Evolutionary conservation across 129 eudicot genomes (phyloP).

Genomic region (Pseudognaphalium luteoalbum): DNA sequence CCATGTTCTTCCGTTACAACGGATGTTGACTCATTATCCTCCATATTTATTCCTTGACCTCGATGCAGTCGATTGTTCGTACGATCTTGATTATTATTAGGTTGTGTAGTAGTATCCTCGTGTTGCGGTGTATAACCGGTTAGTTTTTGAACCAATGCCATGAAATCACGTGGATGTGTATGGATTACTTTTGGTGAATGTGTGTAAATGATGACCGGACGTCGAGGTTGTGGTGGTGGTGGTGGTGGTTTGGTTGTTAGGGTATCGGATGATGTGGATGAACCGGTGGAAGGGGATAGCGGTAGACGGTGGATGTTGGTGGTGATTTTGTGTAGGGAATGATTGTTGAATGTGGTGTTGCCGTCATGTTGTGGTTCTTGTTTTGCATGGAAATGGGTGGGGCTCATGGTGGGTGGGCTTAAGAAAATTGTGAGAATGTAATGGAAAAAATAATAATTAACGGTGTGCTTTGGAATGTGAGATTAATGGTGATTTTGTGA

Average conservation of each 20-base stretch:
- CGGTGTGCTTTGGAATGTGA: background rate
- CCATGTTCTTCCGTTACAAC: conserved; percentile 51
- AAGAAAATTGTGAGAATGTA: background rate
- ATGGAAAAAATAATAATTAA: background rate
- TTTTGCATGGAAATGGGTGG: conserved; percentile 37
- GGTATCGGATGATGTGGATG: conserved; percentile 26
- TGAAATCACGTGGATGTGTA: conserved; percentile 58
- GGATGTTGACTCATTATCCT: conserved; percentile 50
- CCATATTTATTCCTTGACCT: conserved; percentile 15
- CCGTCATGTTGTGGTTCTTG: conserved; percentile 31
- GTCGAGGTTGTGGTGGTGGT: conserved; percentile 31
- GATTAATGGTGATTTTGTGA: background rate
- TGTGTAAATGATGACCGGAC: conserved; percentile 61
- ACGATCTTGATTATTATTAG: conserved; percentile 3
- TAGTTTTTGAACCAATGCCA: conserved; percentile 63
- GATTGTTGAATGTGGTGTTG: conserved; percentile 12
- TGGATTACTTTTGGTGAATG: conserved; percentile 66
- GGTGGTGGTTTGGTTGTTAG: background rate
- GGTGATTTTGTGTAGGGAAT: conserved; percentile 35
- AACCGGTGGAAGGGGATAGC: conserved; percentile 28
- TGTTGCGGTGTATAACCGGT: conserved; percentile 43
- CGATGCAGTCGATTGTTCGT: background rate
- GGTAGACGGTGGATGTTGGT: conserved; percentile 41
- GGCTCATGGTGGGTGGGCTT: conserved; percentile 37
- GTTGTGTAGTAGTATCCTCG: conserved; percentile 1